Percentiles rank a stretch among this genome's conserved stretches.
phyloP scores from a whole-genome alignment of 2,329 filamentous ascomycete species.

The Parastagonospora nodorum region DNA sequence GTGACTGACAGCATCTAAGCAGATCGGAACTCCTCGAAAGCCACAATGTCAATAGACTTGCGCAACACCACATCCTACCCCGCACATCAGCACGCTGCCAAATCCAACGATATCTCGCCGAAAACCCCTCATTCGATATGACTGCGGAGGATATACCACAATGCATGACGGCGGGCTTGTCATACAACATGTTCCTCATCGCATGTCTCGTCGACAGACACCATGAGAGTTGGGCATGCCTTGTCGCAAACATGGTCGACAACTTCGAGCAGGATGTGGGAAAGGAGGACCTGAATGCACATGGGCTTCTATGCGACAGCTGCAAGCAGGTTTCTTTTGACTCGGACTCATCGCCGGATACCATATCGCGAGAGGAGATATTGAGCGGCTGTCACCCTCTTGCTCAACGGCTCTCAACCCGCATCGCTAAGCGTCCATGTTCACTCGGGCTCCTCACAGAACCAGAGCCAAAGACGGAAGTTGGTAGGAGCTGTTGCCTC shows the following conservation, averaged over 20 bases:
- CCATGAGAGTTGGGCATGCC: too few species aligned
- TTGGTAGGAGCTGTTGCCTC: background rate
- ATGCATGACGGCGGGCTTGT: too few species aligned
- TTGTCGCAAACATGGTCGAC: too few species aligned
- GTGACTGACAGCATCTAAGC: too few species aligned
- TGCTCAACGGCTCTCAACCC: background rate
- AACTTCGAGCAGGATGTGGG: too few species aligned
- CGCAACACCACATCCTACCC: background rate
- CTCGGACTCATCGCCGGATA: background rate
- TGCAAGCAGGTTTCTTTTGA: too few species aligned
- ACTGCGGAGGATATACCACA: too few species aligned
- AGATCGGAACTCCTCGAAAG: background rate
- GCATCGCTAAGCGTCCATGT: conserved; percentile 1
- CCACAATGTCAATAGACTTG: background rate
- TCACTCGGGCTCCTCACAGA: conserved; percentile 1
- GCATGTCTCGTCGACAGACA: too few species aligned
- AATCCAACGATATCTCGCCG: background rate
- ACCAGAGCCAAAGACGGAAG: background rate
- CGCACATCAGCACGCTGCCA: too few species aligned
- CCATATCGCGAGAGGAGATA: background rate
- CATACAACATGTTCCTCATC: too few species aligned
- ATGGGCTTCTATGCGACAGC: too few species aligned
- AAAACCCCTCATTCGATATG: background rate
- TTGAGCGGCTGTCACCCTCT: background rate
- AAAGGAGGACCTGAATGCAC: too few species aligned